Evolutionary conservation across 2,329 filamentous ascomycete species (phyloP).

Genomic region (Aspergillus jensenii): DNA sequence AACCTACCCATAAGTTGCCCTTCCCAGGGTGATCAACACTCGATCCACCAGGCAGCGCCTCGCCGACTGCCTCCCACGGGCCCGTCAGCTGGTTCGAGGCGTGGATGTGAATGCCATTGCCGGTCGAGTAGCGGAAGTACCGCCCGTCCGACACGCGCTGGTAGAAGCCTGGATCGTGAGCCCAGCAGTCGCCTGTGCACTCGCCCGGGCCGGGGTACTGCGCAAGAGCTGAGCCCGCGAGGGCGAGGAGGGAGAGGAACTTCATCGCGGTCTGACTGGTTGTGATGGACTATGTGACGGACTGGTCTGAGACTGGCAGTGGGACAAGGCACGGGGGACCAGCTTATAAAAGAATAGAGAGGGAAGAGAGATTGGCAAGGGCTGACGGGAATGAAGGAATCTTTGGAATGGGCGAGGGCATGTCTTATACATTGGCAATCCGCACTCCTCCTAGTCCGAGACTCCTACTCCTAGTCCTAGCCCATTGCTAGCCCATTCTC

Average conservation of each 20-base stretch:
- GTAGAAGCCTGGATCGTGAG: slow-evolving; percentile 53
- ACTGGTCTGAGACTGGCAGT: no score
- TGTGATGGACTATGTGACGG: no score
- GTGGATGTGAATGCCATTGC: slow-evolving; percentile 50
- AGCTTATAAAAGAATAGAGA: background rate
- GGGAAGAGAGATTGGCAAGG: background rate
- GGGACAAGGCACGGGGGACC: background rate
- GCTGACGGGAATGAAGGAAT: background rate
- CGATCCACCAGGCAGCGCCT: slow-evolving; percentile 46
- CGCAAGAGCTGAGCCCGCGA: background rate
- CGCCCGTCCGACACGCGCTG: slow-evolving; percentile 50
- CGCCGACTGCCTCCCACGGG: slow-evolving; percentile 51
- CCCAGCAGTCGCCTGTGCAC: slow-evolving; percentile 35
- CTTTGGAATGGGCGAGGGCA: background rate
- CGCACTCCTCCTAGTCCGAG: background rate
- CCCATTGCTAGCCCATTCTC: no score
- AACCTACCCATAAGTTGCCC: slow-evolving; percentile 50
- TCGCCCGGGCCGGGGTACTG: slow-evolving; percentile 30
- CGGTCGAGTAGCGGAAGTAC: slow-evolving; percentile 56
- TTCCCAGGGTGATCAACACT: slow-evolving; percentile 46
- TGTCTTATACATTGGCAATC: background rate
- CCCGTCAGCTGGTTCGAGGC: slow-evolving; percentile 48
- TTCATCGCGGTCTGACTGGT: background rate
- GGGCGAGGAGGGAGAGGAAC: slow-evolving; percentile 18
- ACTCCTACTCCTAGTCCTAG: no score